phyloP scores from a whole-genome alignment of 768 basidiomycete species.

The Agaricus blazei region DNA sequence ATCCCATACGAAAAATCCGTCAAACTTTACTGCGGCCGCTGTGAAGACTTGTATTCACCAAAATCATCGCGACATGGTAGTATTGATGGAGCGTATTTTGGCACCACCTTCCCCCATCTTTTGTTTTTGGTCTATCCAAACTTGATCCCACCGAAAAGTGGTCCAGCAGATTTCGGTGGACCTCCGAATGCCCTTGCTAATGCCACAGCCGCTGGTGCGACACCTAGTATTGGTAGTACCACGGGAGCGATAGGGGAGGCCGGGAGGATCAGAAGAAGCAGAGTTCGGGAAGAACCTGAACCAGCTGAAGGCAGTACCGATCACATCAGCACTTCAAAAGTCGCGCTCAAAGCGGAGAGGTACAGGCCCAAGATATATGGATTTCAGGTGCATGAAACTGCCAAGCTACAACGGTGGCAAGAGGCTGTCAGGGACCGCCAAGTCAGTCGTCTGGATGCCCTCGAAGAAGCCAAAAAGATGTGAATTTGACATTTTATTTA shows the following conservation, averaged over 20 bases:
- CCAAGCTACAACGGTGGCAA: slow-evolving; percentile 94
- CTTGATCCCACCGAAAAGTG: slow-evolving; percentile 80
- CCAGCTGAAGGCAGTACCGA: slow-evolving; percentile 58
- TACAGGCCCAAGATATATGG: slow-evolving; percentile 95
- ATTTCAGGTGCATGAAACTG: slow-evolving; percentile 92
- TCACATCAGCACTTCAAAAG: slow-evolving; percentile 70
- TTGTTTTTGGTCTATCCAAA: slow-evolving; percentile 96
- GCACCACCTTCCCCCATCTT: slow-evolving; percentile 96
- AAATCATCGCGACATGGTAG: slow-evolving; percentile 96
- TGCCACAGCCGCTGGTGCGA: neutral
- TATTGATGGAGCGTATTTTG: slow-evolving; percentile 98
- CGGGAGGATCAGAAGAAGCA: slow-evolving; percentile 22
- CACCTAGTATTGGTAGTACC: neutral
- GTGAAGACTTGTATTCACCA: slow-evolving; percentile 97
- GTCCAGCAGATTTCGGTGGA: slow-evolving; percentile 31
- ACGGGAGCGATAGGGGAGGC: slow-evolving; percentile 16
- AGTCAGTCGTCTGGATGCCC: slow-evolving; percentile 15
- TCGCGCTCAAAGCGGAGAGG: slow-evolving; percentile 85
- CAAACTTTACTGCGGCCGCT: slow-evolving; percentile 97
- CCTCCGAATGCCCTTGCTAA: slow-evolving; percentile 7
- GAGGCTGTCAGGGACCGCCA: slow-evolving; percentile 86
- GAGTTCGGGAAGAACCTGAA: slow-evolving; percentile 50
- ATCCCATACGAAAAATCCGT: slow-evolving; percentile 98
- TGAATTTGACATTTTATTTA: neutral
- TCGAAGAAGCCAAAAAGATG: slow-evolving; percentile 8